phyloP scores from a whole-genome alignment of 2,329 filamentous ascomycete genomes.

The Sarocladium brachiariae region DNA sequence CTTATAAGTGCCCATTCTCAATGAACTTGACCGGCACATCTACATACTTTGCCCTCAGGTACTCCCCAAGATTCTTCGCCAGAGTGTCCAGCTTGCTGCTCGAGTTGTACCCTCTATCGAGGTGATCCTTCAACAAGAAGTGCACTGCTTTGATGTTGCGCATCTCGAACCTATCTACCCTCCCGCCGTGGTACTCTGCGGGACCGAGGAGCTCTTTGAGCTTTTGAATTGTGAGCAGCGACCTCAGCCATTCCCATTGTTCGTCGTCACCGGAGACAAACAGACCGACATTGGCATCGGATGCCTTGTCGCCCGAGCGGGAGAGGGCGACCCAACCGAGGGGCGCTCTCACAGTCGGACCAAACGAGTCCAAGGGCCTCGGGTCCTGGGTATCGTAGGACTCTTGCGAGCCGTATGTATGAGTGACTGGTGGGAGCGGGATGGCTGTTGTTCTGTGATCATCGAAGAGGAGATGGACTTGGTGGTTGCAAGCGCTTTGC shows the following conservation, averaged over 20 bases:
- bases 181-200: conserved; percentile 19
- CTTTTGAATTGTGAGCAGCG: conserved; percentile 27
- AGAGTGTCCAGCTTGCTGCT: conserved; percentile 26
- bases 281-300: conserved; percentile 32
- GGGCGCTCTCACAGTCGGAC: conserved; percentile 8
- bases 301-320: conserved; percentile 29
- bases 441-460: background rate
- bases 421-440: background rate
- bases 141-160: conserved; percentile 22
- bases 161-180: conserved; percentile 34
- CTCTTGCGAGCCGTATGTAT: background rate
- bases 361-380: conserved; percentile 3
- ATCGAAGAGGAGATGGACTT: conserved; percentile 3
- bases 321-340: conserved; percentile 14
- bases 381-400: conserved; percentile 6
- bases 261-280: conserved; percentile 30
- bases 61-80: conserved; percentile 34
- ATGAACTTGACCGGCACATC: conserved; percentile 33
- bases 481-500: conserved; percentile 3
- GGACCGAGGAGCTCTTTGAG: conserved; percentile 25
- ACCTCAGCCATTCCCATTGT: conserved; percentile 33
- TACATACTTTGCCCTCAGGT: conserved; percentile 31
- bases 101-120: conserved; percentile 15
- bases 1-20: conserved; percentile 9
- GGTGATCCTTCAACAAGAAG: conserved; percentile 13